Percentiles rank a stretch among this genome's conserved stretches.
phyloP scores from a whole-genome alignment of 208 protist species.

The Giardia duodenalis region DNA sequence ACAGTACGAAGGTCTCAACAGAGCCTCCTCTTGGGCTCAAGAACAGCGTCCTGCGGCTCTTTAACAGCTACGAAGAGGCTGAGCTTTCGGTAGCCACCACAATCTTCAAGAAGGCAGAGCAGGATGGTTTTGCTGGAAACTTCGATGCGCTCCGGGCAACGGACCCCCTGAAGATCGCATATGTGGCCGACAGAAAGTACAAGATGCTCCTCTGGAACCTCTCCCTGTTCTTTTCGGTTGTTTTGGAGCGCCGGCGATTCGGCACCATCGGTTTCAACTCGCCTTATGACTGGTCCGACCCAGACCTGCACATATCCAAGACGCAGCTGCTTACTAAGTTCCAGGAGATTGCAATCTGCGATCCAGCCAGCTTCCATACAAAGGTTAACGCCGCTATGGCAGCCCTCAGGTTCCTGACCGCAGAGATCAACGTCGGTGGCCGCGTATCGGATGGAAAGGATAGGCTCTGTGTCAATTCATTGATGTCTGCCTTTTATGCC shows the following conservation, averaged over 20 bases:
- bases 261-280: constrained; percentile 5
- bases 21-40: constrained; percentile 20
- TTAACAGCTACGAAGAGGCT: neutral
- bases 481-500: constrained; percentile 70
- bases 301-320: neutral
- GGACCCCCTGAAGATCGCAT: neutral
- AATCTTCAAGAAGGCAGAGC: neutral
- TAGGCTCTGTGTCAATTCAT: constrained; percentile 69
- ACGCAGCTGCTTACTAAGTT: neutral
- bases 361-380: constrained; percentile 54
- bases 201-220: constrained; percentile 9
- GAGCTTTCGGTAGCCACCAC: neutral
- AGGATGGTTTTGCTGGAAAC: neutral
- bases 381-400: constrained; percentile 64
- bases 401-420: constrained; percentile 68
- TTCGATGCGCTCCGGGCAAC: neutral
- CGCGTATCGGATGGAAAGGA: constrained; percentile 87
- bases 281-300: constrained; percentile 23
- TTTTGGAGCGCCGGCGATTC: constrained; percentile 23
- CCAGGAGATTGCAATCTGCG: neutral
- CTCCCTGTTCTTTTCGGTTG: constrained; percentile 16
- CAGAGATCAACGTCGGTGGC: constrained; percentile 79
- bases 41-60: neutral
- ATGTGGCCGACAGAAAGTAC: neutral
- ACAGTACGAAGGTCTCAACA: constrained; percentile 2